These are phyloP conservation scores for Calendula officinalis DNA, from an alignment of 129 eudicot species.

Conservation along the genomic window DNA sequence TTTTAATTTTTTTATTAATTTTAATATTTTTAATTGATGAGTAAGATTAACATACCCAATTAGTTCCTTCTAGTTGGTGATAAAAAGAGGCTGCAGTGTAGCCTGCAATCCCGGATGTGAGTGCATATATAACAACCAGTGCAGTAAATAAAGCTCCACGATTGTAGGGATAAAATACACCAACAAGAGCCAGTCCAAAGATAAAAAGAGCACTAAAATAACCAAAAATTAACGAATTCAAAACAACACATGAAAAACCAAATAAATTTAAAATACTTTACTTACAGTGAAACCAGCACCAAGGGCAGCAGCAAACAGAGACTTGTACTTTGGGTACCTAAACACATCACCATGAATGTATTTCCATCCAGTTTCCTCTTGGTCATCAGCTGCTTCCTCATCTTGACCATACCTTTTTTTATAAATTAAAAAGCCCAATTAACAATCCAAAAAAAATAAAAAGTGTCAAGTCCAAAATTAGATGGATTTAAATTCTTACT, in stretches of 20 bases:
- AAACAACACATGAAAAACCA: too few relatives aligned
- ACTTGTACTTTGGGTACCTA: conserved; percentile 53
- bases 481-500: conserved; percentile 38
- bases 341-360: conserved; percentile 66
- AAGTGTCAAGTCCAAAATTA: too few relatives aligned
- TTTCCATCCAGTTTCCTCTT: conserved; percentile 71
- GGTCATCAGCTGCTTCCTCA: conserved; percentile 62
- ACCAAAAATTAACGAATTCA: too few relatives aligned
- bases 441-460: neutral
- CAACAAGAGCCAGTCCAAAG: conserved; percentile 66
- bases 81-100: conserved; percentile 75
- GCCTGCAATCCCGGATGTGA: conserved; percentile 86
- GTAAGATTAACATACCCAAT: conserved; percentile 68
- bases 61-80: conserved; percentile 77
- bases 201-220: conserved; percentile 56
- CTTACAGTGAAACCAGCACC: too few relatives aligned
- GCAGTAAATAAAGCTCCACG: conserved; percentile 86
- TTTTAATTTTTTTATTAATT: neutral
- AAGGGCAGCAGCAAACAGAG: conserved; percentile 57
- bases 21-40: conserved; percentile 14
- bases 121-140: conserved; percentile 75
- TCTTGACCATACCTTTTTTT: conserved; percentile 55
- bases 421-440: neutral
- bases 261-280: too few relatives aligned
- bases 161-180: conserved; percentile 87